Evolutionary conservation across 192 early-diverging fungal species (phyloP).

Genomic region (Backusella circina): DNA sequence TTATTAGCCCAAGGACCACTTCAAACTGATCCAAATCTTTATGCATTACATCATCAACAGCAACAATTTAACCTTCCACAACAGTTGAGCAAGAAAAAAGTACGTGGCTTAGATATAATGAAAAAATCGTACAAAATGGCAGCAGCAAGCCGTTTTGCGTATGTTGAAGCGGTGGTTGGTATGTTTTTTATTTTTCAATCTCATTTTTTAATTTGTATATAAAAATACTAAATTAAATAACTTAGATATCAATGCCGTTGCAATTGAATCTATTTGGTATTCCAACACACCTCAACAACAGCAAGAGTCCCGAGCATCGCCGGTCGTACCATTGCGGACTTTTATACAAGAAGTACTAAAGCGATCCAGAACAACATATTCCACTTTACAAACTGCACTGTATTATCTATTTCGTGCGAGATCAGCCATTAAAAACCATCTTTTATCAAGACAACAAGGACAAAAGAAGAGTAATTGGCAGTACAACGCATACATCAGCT

Average conservation of each 20-base stretch:
- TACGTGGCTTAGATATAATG: background rate
- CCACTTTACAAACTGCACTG: slow-evolving; percentile 74
- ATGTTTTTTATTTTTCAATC: slow-evolving; percentile 2
- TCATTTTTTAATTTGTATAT: background rate
- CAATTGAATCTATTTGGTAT: slow-evolving; percentile 54
- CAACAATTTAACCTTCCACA: background rate
- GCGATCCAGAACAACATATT: slow-evolving; percentile 74
- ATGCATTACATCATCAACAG: slow-evolving; percentile 4
- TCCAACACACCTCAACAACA: slow-evolving; percentile 12
- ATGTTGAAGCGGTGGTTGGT: slow-evolving; percentile 27
- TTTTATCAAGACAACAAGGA: background rate
- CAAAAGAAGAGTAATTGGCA: background rate
- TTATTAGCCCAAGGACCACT: background rate
- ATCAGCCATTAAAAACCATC: slow-evolving; percentile 17
- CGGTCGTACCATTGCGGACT: slow-evolving; percentile 52
- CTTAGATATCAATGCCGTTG: slow-evolving; percentile 49
- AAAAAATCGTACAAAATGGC: background rate
- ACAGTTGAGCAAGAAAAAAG: background rate
- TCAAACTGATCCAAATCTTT: slow-evolving; percentile 1
- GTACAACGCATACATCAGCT: slow-evolving; percentile 43
- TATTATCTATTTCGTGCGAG: slow-evolving; percentile 59
- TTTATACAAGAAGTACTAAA: slow-evolving; percentile 74
- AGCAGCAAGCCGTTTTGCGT: slow-evolving; percentile 12
- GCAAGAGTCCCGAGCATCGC: slow-evolving; percentile 27
- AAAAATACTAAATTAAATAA: background rate